Base-by-base conservation (phyloP, 129 eudicot genomes). In the Saposhnikovia divaricata region DNA sequence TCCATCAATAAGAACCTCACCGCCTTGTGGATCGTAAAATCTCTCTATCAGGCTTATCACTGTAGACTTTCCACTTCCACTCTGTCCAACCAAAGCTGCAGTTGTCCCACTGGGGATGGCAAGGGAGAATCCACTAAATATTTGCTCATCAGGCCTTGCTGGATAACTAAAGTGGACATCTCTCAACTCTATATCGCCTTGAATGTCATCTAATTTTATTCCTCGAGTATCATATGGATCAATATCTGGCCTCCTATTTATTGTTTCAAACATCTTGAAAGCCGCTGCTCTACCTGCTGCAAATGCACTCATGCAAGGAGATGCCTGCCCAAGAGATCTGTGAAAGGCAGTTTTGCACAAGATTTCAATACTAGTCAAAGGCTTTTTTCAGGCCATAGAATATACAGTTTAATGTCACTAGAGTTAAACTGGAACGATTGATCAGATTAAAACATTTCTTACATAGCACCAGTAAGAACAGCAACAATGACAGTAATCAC, bases 261-360 rank as follows among this genome's bases (percentile, higher is more conserved):
- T 90, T 18, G 97, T 90, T 77, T 90, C 97, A 77, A 92, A 92
- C 97, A 92, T 92, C 87, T 90, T 92, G 88, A 46, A 92, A 13
- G 96, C 97, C 74, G 97, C 97, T 46, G 97, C 96, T 74, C 81
- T 85, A 9, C 97, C 97, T n/a, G 97, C 93, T 70, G 96, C 90
- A 83, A 92, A 92, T 65, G 97, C 97, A 75, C 86, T 88, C 86
- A 90, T 81, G 84, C 96, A 90, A 14, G 97, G 97, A 83, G 93
- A 84, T 23, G 93, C 93, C 80, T 85, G 96, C 45, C 97, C 96
- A 15, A 92, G 85, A 82, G 97, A 90, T 92, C 97, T 92, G 83
- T 28, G 86, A 19, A 11, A 46, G 38, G 48, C 48, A 23, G 59
- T 51, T 47, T 39, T 7, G 13, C 76, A 3, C 21, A 40, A 42